Base-by-base conservation (phyloP, 345 rosid genomes). In the Gossypium australe region DNA sequence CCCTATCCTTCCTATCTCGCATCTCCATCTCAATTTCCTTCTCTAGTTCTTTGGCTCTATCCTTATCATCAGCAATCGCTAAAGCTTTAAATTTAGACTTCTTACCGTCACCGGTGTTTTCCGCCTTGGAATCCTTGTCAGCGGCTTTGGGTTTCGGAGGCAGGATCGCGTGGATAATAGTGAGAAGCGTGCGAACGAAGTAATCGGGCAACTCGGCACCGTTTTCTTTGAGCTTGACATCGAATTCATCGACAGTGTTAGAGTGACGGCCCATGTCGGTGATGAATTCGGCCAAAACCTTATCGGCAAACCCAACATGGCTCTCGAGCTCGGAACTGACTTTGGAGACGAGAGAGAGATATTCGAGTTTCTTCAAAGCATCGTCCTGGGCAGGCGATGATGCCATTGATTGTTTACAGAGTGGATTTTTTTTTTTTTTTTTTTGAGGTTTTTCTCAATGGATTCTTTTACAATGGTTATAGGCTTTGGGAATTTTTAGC, bases 141-240 rank as follows among this genome's bases (percentile, higher is more conserved):
- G 83, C 75, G 11, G 59, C 59, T 57, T 85, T 82, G 9, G 86
- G 71, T 34, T 80, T 78, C 1, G 90, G 91, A 4, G 98, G 97
- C 61, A 90, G 85, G 74, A 94, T 92, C 49, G 89, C 97, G 74
- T 90, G 98, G 76, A 94, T 94, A 14, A 89, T 88, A 9, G 88
- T 89, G 11, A 92, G 78, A 29, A 94, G 83, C 0, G 98, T 92
- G 1, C 89, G 90, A 1, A 91, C 98, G 73, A 94, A 90, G 78
- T 91, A 94, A 78, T 94, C 98, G 0, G 98, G 97, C 87, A 94
- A 82, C 73, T 91, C 97, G 1, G 94, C 97, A 0, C 91, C 98
- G 47, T 83, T 82, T 45, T 86, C 81, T 87, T 91, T 93, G 59
- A 94, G 78, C 80, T 85, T 86, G 67, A 86, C 53, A 75, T 91